Evolutionary conservation across 2,329 filamentous ascomycete species (phyloP), one percentile per base, ranked within the genome.

Genomic region (Aspergillus sp.): DNA sequence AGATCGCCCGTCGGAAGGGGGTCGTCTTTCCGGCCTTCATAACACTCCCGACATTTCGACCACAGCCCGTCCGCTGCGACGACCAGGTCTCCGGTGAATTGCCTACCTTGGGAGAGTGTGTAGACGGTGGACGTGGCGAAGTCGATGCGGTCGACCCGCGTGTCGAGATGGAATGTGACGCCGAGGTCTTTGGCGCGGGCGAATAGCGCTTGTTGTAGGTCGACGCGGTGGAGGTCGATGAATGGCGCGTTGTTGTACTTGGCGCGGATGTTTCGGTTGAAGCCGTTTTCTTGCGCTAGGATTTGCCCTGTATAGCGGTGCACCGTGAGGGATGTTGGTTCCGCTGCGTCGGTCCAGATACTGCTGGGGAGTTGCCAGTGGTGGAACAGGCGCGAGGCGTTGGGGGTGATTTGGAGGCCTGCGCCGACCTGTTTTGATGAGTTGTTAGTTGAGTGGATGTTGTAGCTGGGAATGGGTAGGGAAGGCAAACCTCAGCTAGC

Each of bases 61-160:
- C 86, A 88, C 0, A 90, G 73, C 0, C 87, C 87, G 62, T 90
- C 88, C 0, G 86, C 85, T 0, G 81, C 87, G 1, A 90, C 78
- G 5, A 90, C 75, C 6, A 89, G 71, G 64, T 89, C 85, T 2
- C 79, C 83, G 0, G 71, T 69, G 2, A 78, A 77, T 1, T 65
- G 71, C 4, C 75, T 72, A 0, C 81, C 83, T 14, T 12, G 14
- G 1, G 67, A 76, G 0, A 84, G 68, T 4, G 74, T 75, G 1
- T 80, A 73, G 3, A 71, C 64, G 3, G 61, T 68, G 1, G 68
- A 65, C 0, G 62, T 49, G 1, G 65, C 63, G 1, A 71, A 70
- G 11, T 80, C 72, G n/a, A 85, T 71, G 58, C 6, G 69, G 71
- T 67, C 65, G 0, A 87, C 81, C 47, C 78, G 76, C 22, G 81